Conservation (phyloP, 345 rosid species). For the Pelargonium nanum region DNA sequence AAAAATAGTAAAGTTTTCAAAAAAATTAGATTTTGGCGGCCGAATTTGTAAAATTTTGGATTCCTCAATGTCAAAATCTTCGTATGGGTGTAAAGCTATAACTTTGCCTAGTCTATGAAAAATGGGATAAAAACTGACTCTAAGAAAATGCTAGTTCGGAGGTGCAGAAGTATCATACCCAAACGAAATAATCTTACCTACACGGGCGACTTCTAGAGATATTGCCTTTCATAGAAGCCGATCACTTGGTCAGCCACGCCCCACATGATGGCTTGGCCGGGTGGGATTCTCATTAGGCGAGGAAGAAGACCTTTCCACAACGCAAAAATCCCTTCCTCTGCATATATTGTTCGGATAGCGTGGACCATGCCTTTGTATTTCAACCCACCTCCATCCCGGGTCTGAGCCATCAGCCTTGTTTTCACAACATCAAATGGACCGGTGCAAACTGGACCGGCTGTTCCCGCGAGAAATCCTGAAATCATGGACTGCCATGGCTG, state of each 20-base stretch:
- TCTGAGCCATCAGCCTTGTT: constrained; percentile 94
- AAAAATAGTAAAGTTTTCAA: too few relatives aligned
- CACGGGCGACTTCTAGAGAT: constrained; percentile 31
- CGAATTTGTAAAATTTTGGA: too few relatives aligned
- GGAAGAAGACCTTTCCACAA: constrained; percentile 94
- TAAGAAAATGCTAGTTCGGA: too few relatives aligned
- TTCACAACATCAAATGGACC: constrained; percentile 99
- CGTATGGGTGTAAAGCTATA: too few relatives aligned
- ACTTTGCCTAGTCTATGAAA: too few relatives aligned
- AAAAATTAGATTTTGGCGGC: too few relatives aligned
- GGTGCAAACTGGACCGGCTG: constrained; percentile 82
- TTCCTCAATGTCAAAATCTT: too few relatives aligned
- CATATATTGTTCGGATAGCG: constrained; percentile 68
- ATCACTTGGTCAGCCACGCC: constrained; percentile 90
- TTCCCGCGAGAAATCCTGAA: constrained; percentile 91
- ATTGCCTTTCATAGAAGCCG: constrained; percentile 68
- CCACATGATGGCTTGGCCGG: constrained; percentile 99
- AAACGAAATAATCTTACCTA: constrained; percentile 33
- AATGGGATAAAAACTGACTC: too few relatives aligned
- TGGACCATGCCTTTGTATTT: constrained; percentile 91
- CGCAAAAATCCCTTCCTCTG: constrained; percentile 70
- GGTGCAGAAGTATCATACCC: too few relatives aligned
- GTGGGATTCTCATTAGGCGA: constrained; percentile 93
- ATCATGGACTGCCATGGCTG: constrained; percentile 96
- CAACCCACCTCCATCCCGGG: constrained; percentile 38